A percentile compares a stretch with the other conserved stretches of the same genome.
Conservation (phyloP, 768 basidiomycete genomes). For the Mycena venus region DNA sequence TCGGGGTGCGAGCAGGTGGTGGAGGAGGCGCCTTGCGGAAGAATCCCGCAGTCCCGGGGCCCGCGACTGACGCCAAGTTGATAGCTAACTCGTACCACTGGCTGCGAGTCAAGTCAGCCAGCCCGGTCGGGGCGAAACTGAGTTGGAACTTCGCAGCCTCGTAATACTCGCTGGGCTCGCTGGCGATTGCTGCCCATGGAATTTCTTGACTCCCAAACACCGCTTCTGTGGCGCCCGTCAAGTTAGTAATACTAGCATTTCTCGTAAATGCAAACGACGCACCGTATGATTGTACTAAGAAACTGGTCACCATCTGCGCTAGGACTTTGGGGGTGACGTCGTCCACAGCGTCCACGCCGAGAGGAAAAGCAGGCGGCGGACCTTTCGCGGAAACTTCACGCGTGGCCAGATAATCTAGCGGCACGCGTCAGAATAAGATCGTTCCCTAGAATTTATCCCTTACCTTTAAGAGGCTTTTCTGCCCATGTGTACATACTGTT, state of each 20-base stretch:
- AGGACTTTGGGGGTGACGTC: neutral
- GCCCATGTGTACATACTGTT: constrained; percentile 15
- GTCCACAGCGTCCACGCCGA: neutral
- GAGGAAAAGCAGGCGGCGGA: neutral
- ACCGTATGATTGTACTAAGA: neutral
- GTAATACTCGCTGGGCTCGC: constrained; percentile 5
- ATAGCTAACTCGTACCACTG: neutral
- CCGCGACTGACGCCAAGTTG: neutral
- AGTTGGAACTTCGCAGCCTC: neutral
- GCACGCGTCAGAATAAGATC: neutral
- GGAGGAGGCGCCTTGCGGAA: neutral
- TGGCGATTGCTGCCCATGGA: constrained; percentile 1
- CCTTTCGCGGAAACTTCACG: neutral
- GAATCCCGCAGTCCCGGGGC: neutral
- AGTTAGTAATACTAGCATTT: neutral
- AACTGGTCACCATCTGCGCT: neutral
- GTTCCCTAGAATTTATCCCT: neutral
- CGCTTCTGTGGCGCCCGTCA: neutral
- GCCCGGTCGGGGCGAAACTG: neutral
- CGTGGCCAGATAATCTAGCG: neutral
- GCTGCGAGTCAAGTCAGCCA: neutral
- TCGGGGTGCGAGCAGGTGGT: neutral
- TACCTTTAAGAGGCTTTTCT: constrained; percentile 13
- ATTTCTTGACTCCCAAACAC: constrained; percentile 7
- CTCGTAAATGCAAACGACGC: neutral